These are phyloP conservation scores for Myxozyma geophila DNA, from an alignment of 805 yeast genomes.

Conservation along the genomic window DNA sequence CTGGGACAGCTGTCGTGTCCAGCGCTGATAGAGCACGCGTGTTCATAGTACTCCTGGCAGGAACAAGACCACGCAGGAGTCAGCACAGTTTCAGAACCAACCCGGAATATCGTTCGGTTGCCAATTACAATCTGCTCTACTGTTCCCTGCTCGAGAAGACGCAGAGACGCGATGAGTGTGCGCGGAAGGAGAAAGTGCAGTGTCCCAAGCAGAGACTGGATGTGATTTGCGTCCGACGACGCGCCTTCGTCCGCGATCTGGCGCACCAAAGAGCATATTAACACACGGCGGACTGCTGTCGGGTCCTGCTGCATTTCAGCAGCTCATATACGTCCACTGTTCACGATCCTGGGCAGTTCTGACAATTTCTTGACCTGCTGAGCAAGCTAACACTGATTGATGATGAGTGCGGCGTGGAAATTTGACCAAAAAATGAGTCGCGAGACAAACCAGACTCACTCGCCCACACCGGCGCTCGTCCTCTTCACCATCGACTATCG, in stretches of 20 bases:
- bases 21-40: conserved; percentile 11
- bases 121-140: conserved; percentile 5
- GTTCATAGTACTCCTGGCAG: conserved; percentile 10
- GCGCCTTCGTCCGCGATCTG: conserved; percentile 3
- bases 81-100: conserved; percentile 10
- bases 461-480: neutral
- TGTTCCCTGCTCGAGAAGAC: conserved; percentile 11
- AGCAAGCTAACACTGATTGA: too few relatives aligned
- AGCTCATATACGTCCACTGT: neutral
- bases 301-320: conserved; percentile 9
- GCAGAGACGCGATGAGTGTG: conserved; percentile 19
- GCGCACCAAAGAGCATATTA: conserved; percentile 12
- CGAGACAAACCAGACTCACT: neutral
- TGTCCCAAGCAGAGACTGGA: conserved; percentile 1
- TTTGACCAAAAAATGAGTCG: too few relatives aligned
- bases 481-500: neutral
- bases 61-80: conserved; percentile 22
- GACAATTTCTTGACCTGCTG: too few relatives aligned
- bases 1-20: neutral
- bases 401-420: too few relatives aligned
- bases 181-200: conserved; percentile 22
- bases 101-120: neutral
- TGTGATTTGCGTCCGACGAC: neutral
- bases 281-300: conserved; percentile 10
- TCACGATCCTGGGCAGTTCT: too few relatives aligned